Base-by-base conservation (phyloP, 768 basidiomycete species). In the Pulveroboletus sp. region DNA sequence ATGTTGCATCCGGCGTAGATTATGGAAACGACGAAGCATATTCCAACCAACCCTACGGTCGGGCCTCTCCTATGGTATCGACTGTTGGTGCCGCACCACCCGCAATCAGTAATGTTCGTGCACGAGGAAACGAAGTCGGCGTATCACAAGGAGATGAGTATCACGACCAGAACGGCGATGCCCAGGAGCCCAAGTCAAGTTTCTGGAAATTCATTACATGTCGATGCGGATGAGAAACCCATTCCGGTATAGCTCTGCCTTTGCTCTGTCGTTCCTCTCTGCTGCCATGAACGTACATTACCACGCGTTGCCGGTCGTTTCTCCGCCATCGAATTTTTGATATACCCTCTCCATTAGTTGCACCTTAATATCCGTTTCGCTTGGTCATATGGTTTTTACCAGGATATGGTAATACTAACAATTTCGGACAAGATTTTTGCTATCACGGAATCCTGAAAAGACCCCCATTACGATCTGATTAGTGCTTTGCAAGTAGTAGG, bases 31-130 rank as follows among this genome's bases (percentile, higher is more conserved):
- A 89, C 36, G 87, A 86, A 53, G 70, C 72, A 21, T 84, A 79
- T 58, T 76, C 73, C 38, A 68, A 78, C 55, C 79, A 78, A 59
- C 78, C 72, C 47, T 91, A 91, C 58, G 85, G 86, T n/a, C 80
- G 87, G 43, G 77, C 80, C 24, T 90, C 89, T 34, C 89, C 88
- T 16, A 92, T 92, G 89, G 79, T 89, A 46, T 78, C 86, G 23
- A 82, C 75, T 43, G 75, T 81, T 39, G 79, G 78, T 35, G 82
- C 81, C 33, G 85, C 77, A 25, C 84, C 84, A 45, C 86, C 85
- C 23, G 86, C 86, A 27, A 67, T 90, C 53, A 88, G 82, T 68
- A 79, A 80, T 57, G 79, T 86, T 49, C 82, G 87, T 43, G 87
- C 85, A 47, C 73, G 75, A 58, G 86, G 74, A 45, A 87, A 84